Evolutionary conservation across 106 monocot genomes (phyloP), one percentile per base, ranked within the genome.

Genomic region (Platanthera guangdongensis): DNA sequence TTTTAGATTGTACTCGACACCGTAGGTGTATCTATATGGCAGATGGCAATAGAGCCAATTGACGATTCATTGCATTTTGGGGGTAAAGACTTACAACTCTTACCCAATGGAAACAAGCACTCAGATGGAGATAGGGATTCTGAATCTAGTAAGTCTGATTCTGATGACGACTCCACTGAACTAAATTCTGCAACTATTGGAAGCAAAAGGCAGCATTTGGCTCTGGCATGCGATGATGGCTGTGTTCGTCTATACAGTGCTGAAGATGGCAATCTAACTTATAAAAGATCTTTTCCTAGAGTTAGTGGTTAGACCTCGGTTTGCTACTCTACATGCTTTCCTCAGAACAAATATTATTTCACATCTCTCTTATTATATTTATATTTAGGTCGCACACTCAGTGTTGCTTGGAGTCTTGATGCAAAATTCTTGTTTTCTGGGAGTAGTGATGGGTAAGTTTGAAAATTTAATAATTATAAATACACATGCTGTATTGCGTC

Each of bases 211-310:
- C 81, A 78, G 65, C 84, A 84, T 6, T 64, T 99, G 64, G 97
- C 94, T 12, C 60, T 99, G 80, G 97, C 97, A 12, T 99, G 97
- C 84, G 92, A 92, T 81, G 97, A 99, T 90, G 94, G 97, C 21
- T 94, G 88, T 75, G 50, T 99, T 16, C 87, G 94, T 18, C 69
- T 99, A 50, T 99, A 92, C 79, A 57, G 70, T 5, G 84, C 90
- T 74, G 91, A 84, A 71, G 70, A 80, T 32, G 84, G 85, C 79
- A 86, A 63, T 45, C 52, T 99, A 76, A 81, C 80, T 81, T 94
- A 92, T 82, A 78, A 25, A 22, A 85, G 94, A 70, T 82, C 94
- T 30, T 90, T 94, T 63, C 94, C 97, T 45, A 91, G 94, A 74
- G 94, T 94, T 77, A 90, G 82, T 77, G 97, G 97, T 99, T 76